Evolutionary conservation across 2,329 filamentous ascomycete genomes (phyloP).

Genomic region (Colletotrichum sp.): DNA sequence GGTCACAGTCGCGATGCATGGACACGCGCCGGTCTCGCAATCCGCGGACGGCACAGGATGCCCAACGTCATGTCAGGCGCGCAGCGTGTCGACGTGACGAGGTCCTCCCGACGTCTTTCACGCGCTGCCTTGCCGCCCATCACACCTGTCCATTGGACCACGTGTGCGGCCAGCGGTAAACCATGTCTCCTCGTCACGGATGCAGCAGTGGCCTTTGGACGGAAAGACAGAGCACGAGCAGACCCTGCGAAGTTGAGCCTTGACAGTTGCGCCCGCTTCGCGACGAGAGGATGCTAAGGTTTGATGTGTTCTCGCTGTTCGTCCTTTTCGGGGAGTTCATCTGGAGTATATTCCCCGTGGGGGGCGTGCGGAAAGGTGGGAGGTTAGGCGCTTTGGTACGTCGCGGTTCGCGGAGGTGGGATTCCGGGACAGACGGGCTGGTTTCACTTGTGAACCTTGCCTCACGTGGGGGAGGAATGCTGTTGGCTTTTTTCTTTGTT

Average conservation of each 20-base stretch:
- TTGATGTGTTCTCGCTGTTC: not conserved
- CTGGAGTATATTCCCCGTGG: not conserved
- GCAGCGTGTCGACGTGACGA: not conserved
- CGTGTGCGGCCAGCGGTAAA: not conserved
- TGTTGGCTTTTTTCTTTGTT: not conserved
- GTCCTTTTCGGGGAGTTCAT: not conserved
- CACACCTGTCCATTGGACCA: slow-evolving; percentile 7
- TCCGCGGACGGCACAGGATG: not conserved
- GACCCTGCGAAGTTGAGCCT: not conserved
- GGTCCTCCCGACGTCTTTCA: not conserved
- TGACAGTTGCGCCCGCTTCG: not conserved
- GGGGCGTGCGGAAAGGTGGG: not conserved
- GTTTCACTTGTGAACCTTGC: not conserved
- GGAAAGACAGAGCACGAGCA: not conserved
- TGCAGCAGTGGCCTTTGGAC: not conserved
- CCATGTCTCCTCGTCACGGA: not conserved
- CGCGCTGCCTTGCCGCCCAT: not conserved
- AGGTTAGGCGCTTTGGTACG: not conserved
- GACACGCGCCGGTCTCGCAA: not conserved
- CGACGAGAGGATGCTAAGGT: not conserved
- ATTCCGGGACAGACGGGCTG: slow-evolving; percentile 10
- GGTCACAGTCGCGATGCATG: not conserved
- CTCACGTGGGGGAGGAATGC: not conserved
- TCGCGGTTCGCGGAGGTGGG: slow-evolving; percentile 5
- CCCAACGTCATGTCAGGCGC: slow-evolving; percentile 9